These are phyloP conservation scores for Chloromonas sp. DNA, from an alignment of 163 green algal species.

Conservation along the genomic window DNA sequence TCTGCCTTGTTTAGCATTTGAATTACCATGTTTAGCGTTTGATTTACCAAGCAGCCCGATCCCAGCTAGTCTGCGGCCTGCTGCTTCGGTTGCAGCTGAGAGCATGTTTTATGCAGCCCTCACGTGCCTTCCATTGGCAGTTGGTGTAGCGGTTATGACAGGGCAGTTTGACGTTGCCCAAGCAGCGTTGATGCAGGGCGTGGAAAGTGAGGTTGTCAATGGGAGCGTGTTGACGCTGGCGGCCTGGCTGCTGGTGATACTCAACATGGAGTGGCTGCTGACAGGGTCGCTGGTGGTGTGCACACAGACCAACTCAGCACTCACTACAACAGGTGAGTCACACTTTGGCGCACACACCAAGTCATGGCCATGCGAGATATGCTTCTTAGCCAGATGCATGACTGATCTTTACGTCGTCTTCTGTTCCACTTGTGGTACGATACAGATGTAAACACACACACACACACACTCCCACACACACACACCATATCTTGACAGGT, in stretches of 20 bases:
- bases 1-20: too few species aligned
- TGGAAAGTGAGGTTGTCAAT: not conserved
- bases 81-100: not conserved
- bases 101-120: slow-evolving; percentile 7
- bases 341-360: not conserved
- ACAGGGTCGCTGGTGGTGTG: slow-evolving; percentile 54
- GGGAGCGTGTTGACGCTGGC: not conserved
- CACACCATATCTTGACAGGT: too few species aligned
- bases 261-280: slow-evolving; percentile 36
- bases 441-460: too few species aligned
- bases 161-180: slow-evolving; percentile 2
- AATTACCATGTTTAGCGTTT: too few species aligned
- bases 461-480: too few species aligned
- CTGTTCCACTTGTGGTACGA: too few species aligned
- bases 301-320: slow-evolving; percentile 53
- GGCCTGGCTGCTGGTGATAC: slow-evolving; percentile 9
- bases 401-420: too few species aligned
- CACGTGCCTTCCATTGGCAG: slow-evolving; percentile 1
- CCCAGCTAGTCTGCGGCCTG: too few species aligned
- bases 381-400: too few species aligned
- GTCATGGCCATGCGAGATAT: too few species aligned
- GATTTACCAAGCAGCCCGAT: too few species aligned
- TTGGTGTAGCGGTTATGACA: not conserved
- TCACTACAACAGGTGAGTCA: slow-evolving; percentile 48
- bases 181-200: not conserved